Conservation (phyloP, 495 filamentous ascomycete genomes). For the Hamigera avellanea region DNA sequence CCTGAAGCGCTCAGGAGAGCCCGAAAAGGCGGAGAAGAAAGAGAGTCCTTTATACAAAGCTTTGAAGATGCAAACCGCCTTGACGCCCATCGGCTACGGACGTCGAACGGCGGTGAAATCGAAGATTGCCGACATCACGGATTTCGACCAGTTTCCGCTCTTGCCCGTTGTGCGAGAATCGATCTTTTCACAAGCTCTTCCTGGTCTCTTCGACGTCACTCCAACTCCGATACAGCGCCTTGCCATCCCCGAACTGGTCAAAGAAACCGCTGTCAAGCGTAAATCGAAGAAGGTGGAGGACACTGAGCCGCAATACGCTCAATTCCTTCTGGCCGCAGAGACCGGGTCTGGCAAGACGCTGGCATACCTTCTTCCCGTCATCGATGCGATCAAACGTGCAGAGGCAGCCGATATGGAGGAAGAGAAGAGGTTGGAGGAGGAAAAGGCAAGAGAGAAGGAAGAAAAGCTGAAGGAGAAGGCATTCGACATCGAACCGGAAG, state of each 20-base stretch:
- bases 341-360: constrained; percentile 96
- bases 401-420: constrained; percentile 52
- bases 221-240: constrained; percentile 85
- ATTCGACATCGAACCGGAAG: constrained; percentile 42
- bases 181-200: constrained; percentile 56
- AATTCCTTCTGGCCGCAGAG: constrained; percentile 86
- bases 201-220: constrained; percentile 53
- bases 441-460: constrained; percentile 34
- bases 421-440: constrained; percentile 37
- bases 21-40: constrained; percentile 22
- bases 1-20: constrained; percentile 23
- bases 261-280: constrained; percentile 9
- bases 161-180: constrained; percentile 63
- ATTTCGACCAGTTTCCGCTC: constrained; percentile 70
- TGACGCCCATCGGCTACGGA: constrained; percentile 63
- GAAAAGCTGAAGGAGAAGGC: constrained; percentile 36
- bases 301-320: constrained; percentile 38
- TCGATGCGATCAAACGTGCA: constrained; percentile 72
- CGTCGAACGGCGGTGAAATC: constrained; percentile 57
- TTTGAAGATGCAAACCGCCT: constrained; percentile 83
- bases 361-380: constrained; percentile 71
- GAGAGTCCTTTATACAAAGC: constrained; percentile 58
- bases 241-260: constrained; percentile 70
- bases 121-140: constrained; percentile 53
- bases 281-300: constrained; percentile 14